phyloP scores from a whole-genome alignment of 306 rosid species.

The Spatholobus suberectus region DNA sequence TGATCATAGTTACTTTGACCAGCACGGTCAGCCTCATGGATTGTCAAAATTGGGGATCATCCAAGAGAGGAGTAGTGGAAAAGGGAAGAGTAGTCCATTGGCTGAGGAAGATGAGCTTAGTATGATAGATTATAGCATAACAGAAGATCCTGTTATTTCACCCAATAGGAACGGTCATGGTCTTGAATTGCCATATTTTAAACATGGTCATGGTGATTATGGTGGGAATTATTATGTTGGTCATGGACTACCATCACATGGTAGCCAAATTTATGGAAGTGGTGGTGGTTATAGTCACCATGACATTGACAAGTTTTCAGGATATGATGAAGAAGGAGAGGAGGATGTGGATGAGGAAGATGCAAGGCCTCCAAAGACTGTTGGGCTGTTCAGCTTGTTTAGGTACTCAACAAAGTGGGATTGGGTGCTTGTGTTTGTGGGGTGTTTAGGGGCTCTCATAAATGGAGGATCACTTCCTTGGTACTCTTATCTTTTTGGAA shows the following conservation, averaged over 20 bases:
- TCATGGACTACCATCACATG: slow-evolving; percentile 32
- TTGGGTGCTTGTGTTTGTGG: slow-evolving; percentile 73
- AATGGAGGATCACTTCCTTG: slow-evolving; percentile 94
- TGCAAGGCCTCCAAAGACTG: slow-evolving; percentile 53
- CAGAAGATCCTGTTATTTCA: slow-evolving; percentile 30
- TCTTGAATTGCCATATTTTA: slow-evolving; percentile 24
- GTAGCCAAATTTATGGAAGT: slow-evolving; percentile 19
- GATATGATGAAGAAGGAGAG: slow-evolving; percentile 51
- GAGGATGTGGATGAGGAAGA: slow-evolving; percentile 62
- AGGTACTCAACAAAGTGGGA: slow-evolving; percentile 84
- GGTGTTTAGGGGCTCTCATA: slow-evolving; percentile 86
- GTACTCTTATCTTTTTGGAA: slow-evolving; percentile 79
- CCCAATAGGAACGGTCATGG: neutral
- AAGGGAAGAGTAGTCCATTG: slow-evolving; percentile 47
- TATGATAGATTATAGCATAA: slow-evolving; percentile 33
- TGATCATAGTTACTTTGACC: slow-evolving; percentile 48
- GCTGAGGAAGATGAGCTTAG: slow-evolving; percentile 68
- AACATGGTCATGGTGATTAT: slow-evolving; percentile 25
- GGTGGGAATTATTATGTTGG: slow-evolving; percentile 9
- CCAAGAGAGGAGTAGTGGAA: slow-evolving; percentile 30
- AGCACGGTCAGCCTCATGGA: slow-evolving; percentile 30
- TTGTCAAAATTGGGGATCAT: slow-evolving; percentile 40
- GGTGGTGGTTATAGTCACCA: slow-evolving; percentile 40
- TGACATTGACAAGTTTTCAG: slow-evolving; percentile 39
- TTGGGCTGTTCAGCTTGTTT: slow-evolving; percentile 79